Evolutionary conservation across 1,139 yeast species (phyloP), one percentile per base, ranked within the genome.

Genomic region (Blastobotrys elegans): DNA sequence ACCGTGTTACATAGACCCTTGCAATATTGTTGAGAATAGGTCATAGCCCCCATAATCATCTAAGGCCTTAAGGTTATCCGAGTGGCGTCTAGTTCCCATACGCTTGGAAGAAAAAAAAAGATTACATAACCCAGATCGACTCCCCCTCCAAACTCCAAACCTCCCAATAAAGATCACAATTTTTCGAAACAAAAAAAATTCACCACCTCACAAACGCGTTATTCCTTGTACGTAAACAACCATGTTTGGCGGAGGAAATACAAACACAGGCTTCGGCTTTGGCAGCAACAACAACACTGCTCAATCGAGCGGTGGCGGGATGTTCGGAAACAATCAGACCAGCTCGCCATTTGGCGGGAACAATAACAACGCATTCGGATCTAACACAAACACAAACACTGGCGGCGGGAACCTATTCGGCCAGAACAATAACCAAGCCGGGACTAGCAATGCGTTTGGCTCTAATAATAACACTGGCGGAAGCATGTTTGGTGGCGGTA

Each of bases 281-380:
- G 53, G 47, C 20, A 36, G 40, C 20, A 30, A 33, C 7, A 40
- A 53, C 22, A 40, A 58, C 13, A 40, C 14, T 21, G 24, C n/a
- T 2, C 18, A 50, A 10, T n/a, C n/a, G n/a, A n/a, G n/a, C n/a
- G 37, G 37, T 6, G 58, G 58, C 3, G 53, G 56, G 2, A 31
- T 51, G 33, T 56, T 56, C 45, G 58, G 63, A 29, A 17, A 21
- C 17, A 30, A 21, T 13, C 34, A 34, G 29, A 52, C 57, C n/a
- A 72, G 75, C 16, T 65, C 65, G 2, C 49, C 61, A 13, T 63
- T 61, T 50, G 64, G 66, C 4, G 41, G 41, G 27, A 34, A 20
- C 17, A 13, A 30, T 8, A 11, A 14, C 16, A 31, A 14, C n/a
- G 7, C 34, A 11, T 14, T 31, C n/a, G 37, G 37, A 17, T 20